A percentile compares a stretch with the other conserved stretches of the same genome.
Conservation (phyloP, 257 asterid species). For the Capsicum baccatum region DNA sequence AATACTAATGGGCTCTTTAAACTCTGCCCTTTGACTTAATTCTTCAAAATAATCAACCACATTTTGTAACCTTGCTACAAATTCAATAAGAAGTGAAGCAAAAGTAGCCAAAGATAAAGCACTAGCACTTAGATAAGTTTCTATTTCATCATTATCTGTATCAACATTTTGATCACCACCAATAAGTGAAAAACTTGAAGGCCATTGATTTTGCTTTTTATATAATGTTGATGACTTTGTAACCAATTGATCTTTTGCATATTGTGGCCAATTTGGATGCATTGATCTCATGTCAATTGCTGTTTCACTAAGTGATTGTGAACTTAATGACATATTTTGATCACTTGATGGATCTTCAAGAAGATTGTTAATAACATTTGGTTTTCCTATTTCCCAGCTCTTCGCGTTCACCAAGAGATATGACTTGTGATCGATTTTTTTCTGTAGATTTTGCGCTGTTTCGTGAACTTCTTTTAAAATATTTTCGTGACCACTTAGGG, state of each 20-base stretch:
- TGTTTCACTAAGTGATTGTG: constrained; percentile 42
- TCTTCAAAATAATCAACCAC: constrained; percentile 51
- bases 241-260: constrained; percentile 16
- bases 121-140: constrained; percentile 51
- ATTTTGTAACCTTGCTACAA: constrained; percentile 57
- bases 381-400: constrained; percentile 43
- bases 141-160: constrained; percentile 38
- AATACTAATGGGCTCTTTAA: constrained; percentile 31
- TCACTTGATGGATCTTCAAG: neutral
- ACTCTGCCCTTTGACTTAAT: constrained; percentile 46
- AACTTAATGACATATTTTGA: constrained; percentile 21
- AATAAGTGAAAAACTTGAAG: constrained; percentile 41
- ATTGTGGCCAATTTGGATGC: neutral
- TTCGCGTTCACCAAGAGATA: constrained; percentile 44
- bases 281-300: constrained; percentile 32
- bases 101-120: constrained; percentile 55
- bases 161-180: constrained; percentile 29
- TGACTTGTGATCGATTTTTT: constrained; percentile 47
- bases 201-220: constrained; percentile 44
- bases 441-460: constrained; percentile 58
- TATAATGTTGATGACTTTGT: neutral
- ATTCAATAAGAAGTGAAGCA: constrained; percentile 54
- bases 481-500: constrained; percentile 25
- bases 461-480: constrained; percentile 55
- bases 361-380: constrained; percentile 25